These are phyloP conservation scores for Lachnellula occidentalis DNA, from an alignment of 2,329 filamentous ascomycete genomes.

Conservation along the genomic window DNA sequence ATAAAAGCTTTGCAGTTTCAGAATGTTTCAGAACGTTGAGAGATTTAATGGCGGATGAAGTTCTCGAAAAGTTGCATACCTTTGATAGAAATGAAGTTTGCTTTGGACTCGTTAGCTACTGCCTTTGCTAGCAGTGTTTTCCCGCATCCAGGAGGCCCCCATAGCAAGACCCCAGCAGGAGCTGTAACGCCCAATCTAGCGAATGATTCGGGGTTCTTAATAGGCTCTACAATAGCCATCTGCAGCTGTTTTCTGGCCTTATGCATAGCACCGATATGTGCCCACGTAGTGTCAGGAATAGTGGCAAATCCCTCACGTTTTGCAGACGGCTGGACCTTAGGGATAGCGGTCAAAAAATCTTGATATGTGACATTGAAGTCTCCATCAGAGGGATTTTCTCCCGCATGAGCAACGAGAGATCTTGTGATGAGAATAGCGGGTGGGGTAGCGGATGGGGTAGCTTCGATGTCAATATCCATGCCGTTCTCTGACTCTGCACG, in stretches of 20 bases:
- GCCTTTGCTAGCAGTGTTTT: conserved; percentile 96
- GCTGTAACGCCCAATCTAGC: conserved; percentile 70
- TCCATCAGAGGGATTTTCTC: conserved; percentile 43
- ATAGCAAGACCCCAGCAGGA: conserved; percentile 84
- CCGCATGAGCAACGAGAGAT: conserved; percentile 49
- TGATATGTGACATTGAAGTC: conserved; percentile 57
- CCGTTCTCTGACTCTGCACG: conserved; percentile 23
- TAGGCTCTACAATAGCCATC: conserved; percentile 83
- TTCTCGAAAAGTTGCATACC: conserved; percentile 31
- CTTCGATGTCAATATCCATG: conserved; percentile 27
- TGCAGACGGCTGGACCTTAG: conserved; percentile 71
- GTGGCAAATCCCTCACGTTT: conserved; percentile 93
- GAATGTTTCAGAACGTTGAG: too few relatives aligned
- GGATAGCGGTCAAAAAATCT: conserved; percentile 70
- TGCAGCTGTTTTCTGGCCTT: conserved; percentile 76
- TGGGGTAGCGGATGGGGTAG: conserved; percentile 21
- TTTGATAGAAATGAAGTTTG: conserved; percentile 97
- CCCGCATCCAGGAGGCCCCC: conserved; percentile 93
- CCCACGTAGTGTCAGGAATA: conserved; percentile 89
- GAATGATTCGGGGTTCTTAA: conserved; percentile 75
- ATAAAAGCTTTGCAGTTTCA: too few relatives aligned
- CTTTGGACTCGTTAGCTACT: conserved; percentile 89
- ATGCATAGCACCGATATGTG: conserved; percentile 79
- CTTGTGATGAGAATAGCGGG: conserved; percentile 36
- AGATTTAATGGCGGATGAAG: too few relatives aligned